Evolutionary conservation across 208 protist genomes (phyloP).

Genomic region (Trypanosoma avium): DNA sequence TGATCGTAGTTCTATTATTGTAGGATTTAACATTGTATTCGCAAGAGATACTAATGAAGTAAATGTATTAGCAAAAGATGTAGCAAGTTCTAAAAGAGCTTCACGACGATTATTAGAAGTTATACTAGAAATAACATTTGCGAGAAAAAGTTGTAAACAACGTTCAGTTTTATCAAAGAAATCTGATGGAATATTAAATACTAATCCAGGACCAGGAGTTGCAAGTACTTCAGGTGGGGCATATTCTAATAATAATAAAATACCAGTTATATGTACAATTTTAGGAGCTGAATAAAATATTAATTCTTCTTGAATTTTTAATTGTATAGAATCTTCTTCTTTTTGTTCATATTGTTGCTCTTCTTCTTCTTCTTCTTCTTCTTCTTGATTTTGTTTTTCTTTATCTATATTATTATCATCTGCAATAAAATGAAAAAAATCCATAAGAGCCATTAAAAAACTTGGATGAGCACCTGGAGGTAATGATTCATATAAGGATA

Average conservation of each 20-base stretch:
- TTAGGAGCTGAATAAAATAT: conserved; percentile 4
- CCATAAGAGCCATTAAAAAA: conserved; percentile 43
- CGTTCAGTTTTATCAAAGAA: conserved; percentile 38
- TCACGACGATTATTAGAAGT: conserved; percentile 25
- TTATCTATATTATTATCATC: background rate
- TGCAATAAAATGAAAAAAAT: conserved; percentile 20
- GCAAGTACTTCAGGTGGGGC: conserved; percentile 29
- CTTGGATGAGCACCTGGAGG: conserved; percentile 62
- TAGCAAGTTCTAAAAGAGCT: conserved; percentile 33
- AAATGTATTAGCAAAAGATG: conserved; percentile 36
- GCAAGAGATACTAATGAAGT: conserved; percentile 26
- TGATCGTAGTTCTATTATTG: background rate
- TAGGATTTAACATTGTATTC: conserved; percentile 28
- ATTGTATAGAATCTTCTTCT: background rate
- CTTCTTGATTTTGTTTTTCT: background rate
- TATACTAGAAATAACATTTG: conserved; percentile 34
- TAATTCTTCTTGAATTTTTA: conserved; percentile 1
- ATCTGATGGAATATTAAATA: conserved; percentile 31
- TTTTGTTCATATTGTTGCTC: background rate
- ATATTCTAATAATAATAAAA: conserved; percentile 58
- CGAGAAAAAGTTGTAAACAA: conserved; percentile 33
- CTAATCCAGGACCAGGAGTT: conserved; percentile 24
- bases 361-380: background rate
- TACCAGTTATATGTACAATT: conserved; percentile 27
- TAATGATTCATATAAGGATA: conserved; percentile 32